These are phyloP conservation scores for Cercophora newfieldiana DNA, from an alignment of 495 filamentous ascomycete genomes.

Conservation along the genomic window DNA sequence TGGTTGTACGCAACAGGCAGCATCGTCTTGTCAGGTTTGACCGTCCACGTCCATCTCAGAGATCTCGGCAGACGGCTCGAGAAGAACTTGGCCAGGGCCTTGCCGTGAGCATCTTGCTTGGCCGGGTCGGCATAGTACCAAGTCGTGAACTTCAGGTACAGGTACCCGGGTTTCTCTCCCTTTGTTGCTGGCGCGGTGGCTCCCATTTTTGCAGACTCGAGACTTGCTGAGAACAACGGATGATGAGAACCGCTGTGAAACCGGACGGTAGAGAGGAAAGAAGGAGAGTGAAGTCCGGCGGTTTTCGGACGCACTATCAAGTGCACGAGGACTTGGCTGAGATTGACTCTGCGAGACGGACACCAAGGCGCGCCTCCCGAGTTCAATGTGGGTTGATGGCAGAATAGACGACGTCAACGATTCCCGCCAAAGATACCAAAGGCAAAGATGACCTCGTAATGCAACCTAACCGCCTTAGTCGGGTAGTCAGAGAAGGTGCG, in stretches of 20 bases:
- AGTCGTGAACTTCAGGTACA: constrained; percentile 9
- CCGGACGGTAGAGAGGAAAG: background rate
- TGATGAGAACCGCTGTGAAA: background rate
- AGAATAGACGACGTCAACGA: background rate
- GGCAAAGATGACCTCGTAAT: background rate
- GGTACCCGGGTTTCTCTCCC: background rate
- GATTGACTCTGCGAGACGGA: background rate
- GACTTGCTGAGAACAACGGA: no score
- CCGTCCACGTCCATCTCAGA: background rate
- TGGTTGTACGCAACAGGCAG: background rate
- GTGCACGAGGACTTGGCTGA: background rate
- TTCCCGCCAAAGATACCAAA: background rate
- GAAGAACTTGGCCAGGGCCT: constrained; percentile 1
- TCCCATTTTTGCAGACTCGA: background rate
- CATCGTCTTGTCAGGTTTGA: background rate
- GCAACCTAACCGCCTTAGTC: no score
- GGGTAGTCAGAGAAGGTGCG: background rate
- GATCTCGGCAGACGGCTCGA: background rate
- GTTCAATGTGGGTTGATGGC: background rate
- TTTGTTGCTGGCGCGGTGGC: background rate
- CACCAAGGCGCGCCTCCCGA: background rate
- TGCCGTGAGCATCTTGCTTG: background rate
- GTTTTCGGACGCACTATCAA: background rate
- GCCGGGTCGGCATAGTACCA: constrained; percentile 18
- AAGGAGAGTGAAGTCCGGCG: background rate